These are phyloP conservation scores for Penicillium subrubescens DNA, from an alignment of 495 filamentous ascomycete genomes.

Conservation along the genomic window DNA sequence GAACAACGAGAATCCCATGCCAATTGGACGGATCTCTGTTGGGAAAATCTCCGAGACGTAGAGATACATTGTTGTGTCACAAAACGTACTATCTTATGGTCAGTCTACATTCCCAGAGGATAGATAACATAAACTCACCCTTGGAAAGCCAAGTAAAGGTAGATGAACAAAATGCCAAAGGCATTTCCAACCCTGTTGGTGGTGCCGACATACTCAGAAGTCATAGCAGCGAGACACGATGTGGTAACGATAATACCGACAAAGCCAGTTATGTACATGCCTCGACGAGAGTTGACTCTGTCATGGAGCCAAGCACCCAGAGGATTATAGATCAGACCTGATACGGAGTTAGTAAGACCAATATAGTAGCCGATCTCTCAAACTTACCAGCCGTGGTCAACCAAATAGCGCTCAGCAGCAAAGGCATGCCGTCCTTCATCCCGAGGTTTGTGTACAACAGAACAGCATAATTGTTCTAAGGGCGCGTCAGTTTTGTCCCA, in stretches of 20 bases:
- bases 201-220: constrained; percentile 44
- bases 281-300: constrained; percentile 45
- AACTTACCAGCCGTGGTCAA: constrained; percentile 44
- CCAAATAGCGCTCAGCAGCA: constrained; percentile 53
- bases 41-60: constrained; percentile 56
- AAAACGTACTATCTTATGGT: constrained; percentile 35
- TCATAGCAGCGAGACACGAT: constrained; percentile 45
- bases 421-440: constrained; percentile 43
- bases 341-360: constrained; percentile 1
- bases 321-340: constrained; percentile 47
- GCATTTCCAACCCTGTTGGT: constrained; percentile 47
- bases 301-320: constrained; percentile 52
- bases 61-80: constrained; percentile 55
- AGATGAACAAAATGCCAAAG: constrained; percentile 52
- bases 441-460: constrained; percentile 52
- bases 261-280: constrained; percentile 48
- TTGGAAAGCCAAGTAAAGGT: constrained; percentile 48
- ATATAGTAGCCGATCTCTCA: background rate
- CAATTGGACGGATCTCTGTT: constrained; percentile 49
- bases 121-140: constrained; percentile 24
- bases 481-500: constrained; percentile 8
- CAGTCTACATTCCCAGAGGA: background rate
- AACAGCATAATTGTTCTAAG: constrained; percentile 50
- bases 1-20: constrained; percentile 49
- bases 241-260: constrained; percentile 40